Evolutionary conservation across 257 asterid species (phyloP), one percentile per base, ranked within the genome.

Genomic region (Ocimum tenuiflorum): DNA sequence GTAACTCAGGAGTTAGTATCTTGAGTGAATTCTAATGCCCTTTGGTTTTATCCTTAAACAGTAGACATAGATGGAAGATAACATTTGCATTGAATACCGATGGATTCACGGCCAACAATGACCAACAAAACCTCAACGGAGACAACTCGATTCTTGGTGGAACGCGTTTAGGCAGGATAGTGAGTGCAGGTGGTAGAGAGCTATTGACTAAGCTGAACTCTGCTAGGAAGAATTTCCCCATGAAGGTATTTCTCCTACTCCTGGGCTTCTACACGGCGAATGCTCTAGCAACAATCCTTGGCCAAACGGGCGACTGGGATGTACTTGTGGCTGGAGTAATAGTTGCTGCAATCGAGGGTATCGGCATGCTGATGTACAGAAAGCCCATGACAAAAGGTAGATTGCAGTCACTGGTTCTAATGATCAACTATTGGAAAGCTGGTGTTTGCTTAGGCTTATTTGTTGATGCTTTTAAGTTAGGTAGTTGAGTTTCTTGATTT

Each of bases 301-400:
- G 99, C 52, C 99, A 94, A 76, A 94, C 99, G 0, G 96, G 99
- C 0, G 97, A 94, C 72, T 94, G 99, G 99, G 99, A 94, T 55
- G 99, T 90, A 15, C 68, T 92, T 12, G 99, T 92, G 51, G 99
- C 97, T 8, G 99, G 97, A 24, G 70, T 92, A 0, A 88, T 94
- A 0, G 99, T 92, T 31, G 96, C 99, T 75, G 96, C 94, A 5
- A 90, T 94, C 0, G 99, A 94, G 73, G 97, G 99, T 11, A 94
- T 90, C 7, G 97, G 99, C 1, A 85, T 88, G 91, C 84, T 94
- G n/a, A 86, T 94, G 97, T 94, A 94, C 83, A 82, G 80, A 72
- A 86, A 60, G 70, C 85, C 90, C 23, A 55, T 85, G n/a, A 70
- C 83, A 8, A 29, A 75, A 0, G 84, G 82, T 53, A 79, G 97